Evolutionary conservation across 139 green algal genomes (phyloP).

Genomic region (Volvox reticuliferus): DNA sequence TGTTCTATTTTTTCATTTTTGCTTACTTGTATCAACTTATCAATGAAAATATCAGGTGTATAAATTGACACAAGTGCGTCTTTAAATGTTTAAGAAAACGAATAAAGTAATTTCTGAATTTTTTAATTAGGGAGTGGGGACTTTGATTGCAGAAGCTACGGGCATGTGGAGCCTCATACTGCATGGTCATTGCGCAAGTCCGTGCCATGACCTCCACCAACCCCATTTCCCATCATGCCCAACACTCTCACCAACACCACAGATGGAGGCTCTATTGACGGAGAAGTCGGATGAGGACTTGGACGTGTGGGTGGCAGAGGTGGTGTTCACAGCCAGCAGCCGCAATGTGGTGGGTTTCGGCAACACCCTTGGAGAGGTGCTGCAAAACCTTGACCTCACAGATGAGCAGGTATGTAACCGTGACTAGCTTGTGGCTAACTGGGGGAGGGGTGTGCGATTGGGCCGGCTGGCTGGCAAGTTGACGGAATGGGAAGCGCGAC

Average conservation of each 20-base stretch:
- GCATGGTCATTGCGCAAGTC: too few species aligned
- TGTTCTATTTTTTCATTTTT: too few species aligned
- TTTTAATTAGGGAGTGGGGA: too few species aligned
- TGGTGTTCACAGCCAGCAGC: constrained; percentile 44
- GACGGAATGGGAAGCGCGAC: not conserved
- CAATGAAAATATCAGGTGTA: too few species aligned
- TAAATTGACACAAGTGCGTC: too few species aligned
- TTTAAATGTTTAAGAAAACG: too few species aligned
- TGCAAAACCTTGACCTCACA: not conserved
- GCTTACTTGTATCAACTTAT: too few species aligned
- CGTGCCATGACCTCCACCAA: too few species aligned
- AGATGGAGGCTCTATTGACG: constrained; percentile 33
- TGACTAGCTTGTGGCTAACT: not conserved
- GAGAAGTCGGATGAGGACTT: constrained; percentile 33
- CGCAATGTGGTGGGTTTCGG: constrained; percentile 32
- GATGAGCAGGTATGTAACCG: constrained; percentile 3
- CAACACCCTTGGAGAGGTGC: constrained; percentile 24
- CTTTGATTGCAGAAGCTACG: too few species aligned
- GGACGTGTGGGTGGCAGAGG: constrained; percentile 47
- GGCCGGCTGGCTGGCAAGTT: not conserved
- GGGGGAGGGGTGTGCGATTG: not conserved
- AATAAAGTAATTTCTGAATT: too few species aligned
- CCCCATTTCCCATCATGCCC: not conserved
- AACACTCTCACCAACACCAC: not conserved
- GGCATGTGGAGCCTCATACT: too few species aligned